Evolutionary conservation across 78 protist species (phyloP), one percentile per base, ranked within the genome.

Genomic region (Guillardia theta): DNA sequence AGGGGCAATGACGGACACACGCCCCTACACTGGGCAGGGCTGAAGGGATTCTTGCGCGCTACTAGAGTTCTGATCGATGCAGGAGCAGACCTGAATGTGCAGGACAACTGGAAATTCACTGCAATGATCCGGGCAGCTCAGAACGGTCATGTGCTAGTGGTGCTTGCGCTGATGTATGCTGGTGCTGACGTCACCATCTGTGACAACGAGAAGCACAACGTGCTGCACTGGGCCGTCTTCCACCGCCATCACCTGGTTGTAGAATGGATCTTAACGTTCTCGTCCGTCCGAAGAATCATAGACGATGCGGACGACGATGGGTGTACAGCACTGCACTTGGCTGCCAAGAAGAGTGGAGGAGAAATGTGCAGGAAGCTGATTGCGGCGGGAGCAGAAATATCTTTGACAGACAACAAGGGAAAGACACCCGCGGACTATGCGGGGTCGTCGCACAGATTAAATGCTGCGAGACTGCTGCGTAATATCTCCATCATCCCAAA

Each of bases 191-290:
- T 50, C 10, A 0, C 39, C 37, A 0, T 78, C 90, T 24, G 21
- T 5, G 90, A 78, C 90, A n/a, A 43, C 43, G 90, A 78, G 90
- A 6, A 8, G 33, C 90, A 78, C 8, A 21, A 18, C n/a, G 10
- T 30, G 53, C 90, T 78, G 43, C 90, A 78, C 90, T 78, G 90
- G 90, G 90, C 90, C 90, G 90, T 78, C 90, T 78, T 24, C 90
- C 90, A 78, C 90, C 47, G 90, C 47, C 90, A 78, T 19, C 90
- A 78, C 50, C 90, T 78, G n/a, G n/a, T n/a, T n/a, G n/a, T n/a
- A n/a, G n/a, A n/a, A n/a, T n/a, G 33, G 64, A 53, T 19, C 64
- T 53, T 15, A 12, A 53, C 64, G 33, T 53, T 19, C 33, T 18
- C 80, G 39, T 19, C 80, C 12, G 80, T 64, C 44, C 80, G 10